Evolutionary conservation across 148 eudicot genomes (phyloP).

Genomic region (Talinum fruticosum): DNA sequence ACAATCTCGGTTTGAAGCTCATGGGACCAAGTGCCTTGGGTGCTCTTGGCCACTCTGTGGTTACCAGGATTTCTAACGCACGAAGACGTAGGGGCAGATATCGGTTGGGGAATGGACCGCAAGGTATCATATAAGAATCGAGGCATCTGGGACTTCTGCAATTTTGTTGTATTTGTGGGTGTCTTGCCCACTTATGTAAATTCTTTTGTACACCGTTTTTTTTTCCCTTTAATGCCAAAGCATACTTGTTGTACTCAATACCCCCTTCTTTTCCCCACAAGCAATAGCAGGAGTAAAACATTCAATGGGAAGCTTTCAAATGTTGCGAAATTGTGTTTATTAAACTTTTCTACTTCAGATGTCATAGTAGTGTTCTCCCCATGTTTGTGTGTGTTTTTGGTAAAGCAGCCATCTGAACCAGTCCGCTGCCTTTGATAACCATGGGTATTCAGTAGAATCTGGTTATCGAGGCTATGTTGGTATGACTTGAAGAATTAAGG

Average conservation of each 20-base stretch:
- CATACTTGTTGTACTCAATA: background rate
- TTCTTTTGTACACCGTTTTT: background rate
- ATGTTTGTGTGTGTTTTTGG: no score
- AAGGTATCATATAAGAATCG: conserved; percentile 8
- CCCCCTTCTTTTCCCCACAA: background rate
- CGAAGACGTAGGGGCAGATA: conserved; percentile 59
- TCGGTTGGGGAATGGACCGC: conserved; percentile 26
- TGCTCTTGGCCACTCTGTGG: conserved; percentile 42
- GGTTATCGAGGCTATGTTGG: no score
- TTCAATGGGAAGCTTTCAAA: background rate
- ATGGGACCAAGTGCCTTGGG: conserved; percentile 58
- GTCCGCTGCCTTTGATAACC: no score
- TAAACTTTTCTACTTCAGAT: no score
- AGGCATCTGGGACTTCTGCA: background rate
- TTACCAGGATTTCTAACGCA: conserved; percentile 41
- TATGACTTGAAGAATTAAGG: no score
- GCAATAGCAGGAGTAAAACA: background rate
- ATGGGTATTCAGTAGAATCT: no score
- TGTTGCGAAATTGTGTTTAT: background rate
- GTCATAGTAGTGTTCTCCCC: no score
- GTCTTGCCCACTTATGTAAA: background rate
- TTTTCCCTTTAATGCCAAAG: background rate
- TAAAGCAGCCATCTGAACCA: no score
- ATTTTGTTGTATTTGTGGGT: background rate
- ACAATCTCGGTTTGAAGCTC: conserved; percentile 64